Evolutionary conservation across 352 stramenopile genomes (phyloP), one percentile per base, ranked within the genome.

Genomic region (Albugo candida): DNA sequence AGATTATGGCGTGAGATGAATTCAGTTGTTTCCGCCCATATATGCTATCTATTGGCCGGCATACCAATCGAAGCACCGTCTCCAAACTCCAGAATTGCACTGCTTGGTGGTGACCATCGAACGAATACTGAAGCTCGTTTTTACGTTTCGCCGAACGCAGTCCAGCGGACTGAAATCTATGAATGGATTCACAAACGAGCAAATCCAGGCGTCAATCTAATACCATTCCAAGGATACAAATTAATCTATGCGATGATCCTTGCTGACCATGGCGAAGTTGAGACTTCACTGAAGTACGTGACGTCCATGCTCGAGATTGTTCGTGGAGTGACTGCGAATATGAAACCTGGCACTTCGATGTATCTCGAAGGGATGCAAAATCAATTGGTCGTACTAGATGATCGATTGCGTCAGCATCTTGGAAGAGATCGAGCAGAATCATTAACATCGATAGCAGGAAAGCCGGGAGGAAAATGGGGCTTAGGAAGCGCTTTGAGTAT

Each of bases 191-290:
- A 84, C 17, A 83, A 80, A 53, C 64, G 65, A 14, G 57, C 72
- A 13, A 72, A 69, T 49, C 60, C 57, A 14, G 52, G 59, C 16
- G 75, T 67, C 17, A 64, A 70, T 45, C 72, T 86, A 65, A 79
- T 92, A 44, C 70, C 80, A 19, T 89, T 91, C 56, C 80, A 92
- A 51, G 80, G 77, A 17, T 92, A 91, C 63, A 92, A 92, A 53
- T 59, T 91, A 31, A 88, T 92, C 47, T 83, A 92, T 48, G 72
- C 80, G 18, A 87, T 88, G 72, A 59, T 86, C 20, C 52, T 92
- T 21, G 79, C 76, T 0, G 79, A 92, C 53, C 69, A 83, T 52
- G 79, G 79, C 31, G 85, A 84, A 55, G 55, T 86, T 11, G 76
- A 88, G 48, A 78, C 69, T 13, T 63, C 79, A 16, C 89, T 87